Evolutionary conservation across 2,329 filamentous ascomycete species (phyloP).

Genomic region (Lachnellula suecica): DNA sequence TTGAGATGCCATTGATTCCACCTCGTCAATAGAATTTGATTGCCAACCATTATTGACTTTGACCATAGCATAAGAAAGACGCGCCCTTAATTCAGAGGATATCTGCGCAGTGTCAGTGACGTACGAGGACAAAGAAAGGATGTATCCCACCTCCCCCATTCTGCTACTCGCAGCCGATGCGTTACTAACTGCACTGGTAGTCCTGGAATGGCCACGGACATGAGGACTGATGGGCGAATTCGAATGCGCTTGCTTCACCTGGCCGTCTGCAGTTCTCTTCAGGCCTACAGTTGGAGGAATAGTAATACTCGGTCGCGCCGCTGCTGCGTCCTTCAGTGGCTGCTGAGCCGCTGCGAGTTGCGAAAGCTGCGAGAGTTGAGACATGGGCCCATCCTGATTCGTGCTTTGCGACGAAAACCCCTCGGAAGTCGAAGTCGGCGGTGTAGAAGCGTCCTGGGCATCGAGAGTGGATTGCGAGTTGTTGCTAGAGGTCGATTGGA

Average conservation of each 20-base stretch:
- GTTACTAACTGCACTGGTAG: constrained; percentile 65
- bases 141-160: constrained; percentile 68
- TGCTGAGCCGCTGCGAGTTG: constrained; percentile 55
- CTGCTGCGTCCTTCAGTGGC: constrained; percentile 20
- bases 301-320: constrained; percentile 19
- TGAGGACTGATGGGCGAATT: constrained; percentile 40
- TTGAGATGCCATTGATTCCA: constrained; percentile 72
- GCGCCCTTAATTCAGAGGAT: constrained; percentile 69
- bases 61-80: constrained; percentile 88
- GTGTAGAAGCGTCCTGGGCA: constrained; percentile 40
- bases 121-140: background rate
- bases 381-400: constrained; percentile 49
- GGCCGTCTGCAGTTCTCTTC: constrained; percentile 77
- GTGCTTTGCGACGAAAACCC: constrained; percentile 38
- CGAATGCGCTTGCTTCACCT: constrained; percentile 58
- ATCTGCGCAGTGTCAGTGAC: constrained; percentile 28
- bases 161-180: constrained; percentile 61
- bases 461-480: constrained; percentile 45
- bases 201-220: constrained; percentile 61
- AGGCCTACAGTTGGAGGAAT: constrained; percentile 41
- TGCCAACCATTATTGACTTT: constrained; percentile 93
- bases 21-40: constrained; percentile 71
- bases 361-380: constrained; percentile 57
- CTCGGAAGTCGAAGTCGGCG: constrained; percentile 35
- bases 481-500: constrained; percentile 35